Base-by-base conservation (phyloP, 192 early-diverging fungal species). In the Backusella australiensis region DNA sequence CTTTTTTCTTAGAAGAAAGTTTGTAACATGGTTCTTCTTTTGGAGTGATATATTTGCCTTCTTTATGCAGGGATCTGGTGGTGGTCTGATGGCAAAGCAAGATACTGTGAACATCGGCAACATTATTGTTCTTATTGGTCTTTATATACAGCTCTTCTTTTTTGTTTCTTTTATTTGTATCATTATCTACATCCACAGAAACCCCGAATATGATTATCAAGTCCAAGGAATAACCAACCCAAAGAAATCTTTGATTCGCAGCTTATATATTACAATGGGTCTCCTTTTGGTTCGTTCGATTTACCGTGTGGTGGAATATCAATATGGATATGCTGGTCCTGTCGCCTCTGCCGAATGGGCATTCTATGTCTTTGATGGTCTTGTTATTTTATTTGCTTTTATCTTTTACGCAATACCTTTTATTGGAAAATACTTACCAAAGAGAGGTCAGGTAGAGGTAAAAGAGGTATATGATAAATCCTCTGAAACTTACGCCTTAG, bases 21-120 rank as follows among this genome's bases (percentile, higher is more conserved):
- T 69, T 39, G 35, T 69, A 38, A 69, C 68, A 17, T 69, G 68
- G 68, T 69, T 69, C 19, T 69, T 69, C 35, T 69, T 69, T 38
- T 39, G 35, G 38, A 69, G 68, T 38, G 68, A 69, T 69, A 39
- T 69, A 7, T 23, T 69, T 36, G 34, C 68, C 4, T 69, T 69
- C 12, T 14, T 69, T 0, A 6, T 69, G 11, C 68, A 69, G 26
- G 68, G 68, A 4, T 1, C 3, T 26, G 68, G 38, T 0, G 68
- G 38, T 0, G 68, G 68, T 4, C 9, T 69, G 0, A 23, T 23
- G 23, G 23, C 23, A 4, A 21, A 23, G 4, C 21, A 59, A 11
- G 35, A 69, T 21, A 38, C 17, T 3, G 9, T 1, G n/a, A 6
- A 0, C 8, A 41, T 69, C 2, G 68, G 68, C 12, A 39, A 23